These are phyloP conservation scores for Hypoxylon fragiforme DNA, from an alignment of 495 filamentous ascomycete genomes.

Conservation along the genomic window DNA sequence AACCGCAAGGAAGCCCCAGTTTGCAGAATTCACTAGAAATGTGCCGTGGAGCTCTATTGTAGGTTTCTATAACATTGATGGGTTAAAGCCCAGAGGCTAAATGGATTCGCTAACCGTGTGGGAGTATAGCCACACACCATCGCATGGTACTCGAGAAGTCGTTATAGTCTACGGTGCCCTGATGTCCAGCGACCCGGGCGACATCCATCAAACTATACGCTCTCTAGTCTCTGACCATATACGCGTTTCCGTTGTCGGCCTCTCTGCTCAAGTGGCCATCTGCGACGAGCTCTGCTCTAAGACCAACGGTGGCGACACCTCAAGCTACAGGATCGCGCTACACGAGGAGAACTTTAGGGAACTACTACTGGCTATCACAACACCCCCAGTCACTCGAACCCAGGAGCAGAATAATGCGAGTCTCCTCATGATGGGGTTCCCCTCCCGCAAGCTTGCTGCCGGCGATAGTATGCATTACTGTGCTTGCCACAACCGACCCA, in stretches of 20 bases:
- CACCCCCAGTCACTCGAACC: constrained; percentile 78
- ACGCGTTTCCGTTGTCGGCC: constrained; percentile 81
- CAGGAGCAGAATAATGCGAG: constrained; percentile 69
- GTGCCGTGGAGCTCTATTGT: constrained; percentile 86
- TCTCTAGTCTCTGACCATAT: constrained; percentile 78
- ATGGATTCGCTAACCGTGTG: background rate
- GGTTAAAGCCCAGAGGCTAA: too few species aligned
- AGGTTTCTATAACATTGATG: constrained; percentile 40
- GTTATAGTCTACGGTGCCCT: constrained; percentile 91
- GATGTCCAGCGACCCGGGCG: constrained; percentile 85
- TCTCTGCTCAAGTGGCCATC: constrained; percentile 89
- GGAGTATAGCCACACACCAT: constrained; percentile 73
- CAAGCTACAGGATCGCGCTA: constrained; percentile 77
- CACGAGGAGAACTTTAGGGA: constrained; percentile 89
- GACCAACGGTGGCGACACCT: constrained; percentile 80
- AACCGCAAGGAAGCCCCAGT: constrained; percentile 86
- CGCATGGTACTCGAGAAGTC: constrained; percentile 89
- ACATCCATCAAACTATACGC: constrained; percentile 88
- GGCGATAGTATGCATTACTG: constrained; percentile 70
- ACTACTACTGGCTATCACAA: constrained; percentile 84
- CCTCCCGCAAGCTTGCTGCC: constrained; percentile 81
- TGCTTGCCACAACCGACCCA: constrained; percentile 86
- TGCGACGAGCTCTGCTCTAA: constrained; percentile 83
- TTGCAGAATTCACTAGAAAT: constrained; percentile 96
- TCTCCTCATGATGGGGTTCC: constrained; percentile 97